Evolutionary conservation across 495 filamentous ascomycete species (phyloP).

Genomic region (Xylaria intraflava): DNA sequence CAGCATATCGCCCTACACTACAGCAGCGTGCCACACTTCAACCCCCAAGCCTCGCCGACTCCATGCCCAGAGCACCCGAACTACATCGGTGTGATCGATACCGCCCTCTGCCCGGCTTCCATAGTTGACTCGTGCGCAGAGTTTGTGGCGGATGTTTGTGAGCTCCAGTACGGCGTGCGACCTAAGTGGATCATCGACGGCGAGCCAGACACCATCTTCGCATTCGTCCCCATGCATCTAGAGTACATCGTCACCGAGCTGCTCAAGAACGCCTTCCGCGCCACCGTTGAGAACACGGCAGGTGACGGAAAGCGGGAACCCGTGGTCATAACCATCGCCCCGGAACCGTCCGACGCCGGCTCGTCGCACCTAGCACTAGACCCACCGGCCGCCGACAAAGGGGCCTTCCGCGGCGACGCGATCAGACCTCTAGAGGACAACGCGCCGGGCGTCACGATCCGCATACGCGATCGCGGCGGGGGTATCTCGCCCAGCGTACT

Average conservation of each 20-base stretch:
- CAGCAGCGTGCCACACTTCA: constrained; percentile 63
- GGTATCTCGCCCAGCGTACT: constrained; percentile 79
- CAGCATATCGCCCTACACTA: constrained; percentile 94
- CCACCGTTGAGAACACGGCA: constrained; percentile 74
- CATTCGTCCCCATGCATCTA: constrained; percentile 88
- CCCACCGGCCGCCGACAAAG: constrained; percentile 53
- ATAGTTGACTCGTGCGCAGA: constrained; percentile 76
- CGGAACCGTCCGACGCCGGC: constrained; percentile 54
- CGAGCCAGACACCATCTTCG: constrained; percentile 71
- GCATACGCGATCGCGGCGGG: constrained; percentile 90
- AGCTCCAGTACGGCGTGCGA: constrained; percentile 88
- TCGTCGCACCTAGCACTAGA: constrained; percentile 58
- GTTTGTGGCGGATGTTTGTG: constrained; percentile 92
- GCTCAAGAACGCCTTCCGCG: constrained; percentile 93
- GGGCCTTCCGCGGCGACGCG: constrained; percentile 38
- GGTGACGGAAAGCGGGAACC: constrained; percentile 56
- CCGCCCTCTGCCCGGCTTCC: constrained; percentile 70
- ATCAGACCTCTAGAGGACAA: constrained; percentile 54
- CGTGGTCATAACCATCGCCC: constrained; percentile 86
- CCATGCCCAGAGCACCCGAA: constrained; percentile 51
- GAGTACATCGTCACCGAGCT: constrained; percentile 97
- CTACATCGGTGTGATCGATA: constrained; percentile 97
- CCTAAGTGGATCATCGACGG: constrained; percentile 77
- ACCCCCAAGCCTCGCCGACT: constrained; percentile 35
- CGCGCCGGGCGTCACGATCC: constrained; percentile 84